Evolutionary conservation across 148 eudicot species (phyloP), one percentile per base, ranked within the genome.

Genomic region (Cornus kousa): DNA sequence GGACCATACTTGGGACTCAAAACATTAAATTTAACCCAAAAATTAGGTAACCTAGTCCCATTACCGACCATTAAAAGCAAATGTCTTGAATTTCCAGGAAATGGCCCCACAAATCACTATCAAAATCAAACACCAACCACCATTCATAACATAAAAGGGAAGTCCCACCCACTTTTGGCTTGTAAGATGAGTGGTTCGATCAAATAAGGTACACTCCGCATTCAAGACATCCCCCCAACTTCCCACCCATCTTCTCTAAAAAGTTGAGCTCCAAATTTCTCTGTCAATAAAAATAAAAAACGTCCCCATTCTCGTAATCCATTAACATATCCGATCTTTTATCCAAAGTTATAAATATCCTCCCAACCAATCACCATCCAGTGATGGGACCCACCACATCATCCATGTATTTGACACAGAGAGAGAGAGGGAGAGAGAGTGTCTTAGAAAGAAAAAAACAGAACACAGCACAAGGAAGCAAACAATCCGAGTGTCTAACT

Each of bases 151-250:
- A 6, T 6, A 43, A 43, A 43, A 43, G 43, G 43, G 43, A 76
- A 76, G 72, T 67, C 79, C 50, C 43, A 67, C 16, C 72, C 65
- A 67, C 43, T 76, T 68, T 72, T 43, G 43, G 5, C 48, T 6
- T 6, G 9, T 43, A 35, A 35, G 37, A 35, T 35, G 37, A 35
- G 37, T 35, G 37, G 37, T 35, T 35, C 37, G 3, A 35, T 35
- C 37, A 35, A 35, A 35, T 35, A 35, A 35, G 37, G 37, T 35
- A 4, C 37, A 43, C 48, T 6, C 48, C 48, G 1, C 10, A 43
- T 43, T 43, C 48, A 43, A 43, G 10, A 57, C 62, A 57, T 57
- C 62, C 48, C 48, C 48, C 48, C 48, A 43, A 57, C 62, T 14
- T 19, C 62, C 62, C 62, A 57, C 62, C 5, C 20, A 57, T 57